Conservation (phyloP, 805 yeast genomes). For the Candida orba region DNA sequence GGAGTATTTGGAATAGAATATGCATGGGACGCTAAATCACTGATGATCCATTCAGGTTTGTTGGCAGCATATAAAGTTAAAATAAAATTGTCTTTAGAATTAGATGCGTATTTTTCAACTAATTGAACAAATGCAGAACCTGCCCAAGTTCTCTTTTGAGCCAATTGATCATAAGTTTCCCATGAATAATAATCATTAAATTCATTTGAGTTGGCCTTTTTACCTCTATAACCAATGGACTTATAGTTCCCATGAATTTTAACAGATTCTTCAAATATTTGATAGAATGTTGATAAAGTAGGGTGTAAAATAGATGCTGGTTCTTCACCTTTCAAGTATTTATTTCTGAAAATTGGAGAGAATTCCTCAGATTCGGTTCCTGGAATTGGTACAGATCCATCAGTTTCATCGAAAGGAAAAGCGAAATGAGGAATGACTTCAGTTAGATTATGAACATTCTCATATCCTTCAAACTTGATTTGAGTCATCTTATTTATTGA, state of each 20-base stretch:
- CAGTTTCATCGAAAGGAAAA: constrained; percentile 12
- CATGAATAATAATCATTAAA: constrained; percentile 37
- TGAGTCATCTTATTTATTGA: constrained; percentile 5
- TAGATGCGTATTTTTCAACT: constrained; percentile 31
- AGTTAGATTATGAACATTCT: constrained; percentile 1
- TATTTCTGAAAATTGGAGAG: constrained; percentile 46
- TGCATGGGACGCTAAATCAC: constrained; percentile 62
- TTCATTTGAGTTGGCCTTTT: constrained; percentile 25
- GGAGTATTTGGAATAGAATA: constrained; percentile 50
- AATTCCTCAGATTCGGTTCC: constrained; percentile 31
- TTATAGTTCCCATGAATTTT: constrained; percentile 29
- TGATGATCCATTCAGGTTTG: constrained; percentile 58
- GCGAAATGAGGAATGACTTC: constrained; percentile 16
- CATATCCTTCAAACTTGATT: constrained; percentile 3
- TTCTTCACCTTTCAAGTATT: constrained; percentile 22
- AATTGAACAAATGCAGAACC: constrained; percentile 50
- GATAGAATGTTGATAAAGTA: constrained; percentile 36
- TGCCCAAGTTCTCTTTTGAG: constrained; percentile 35
- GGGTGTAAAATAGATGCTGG: constrained; percentile 36
- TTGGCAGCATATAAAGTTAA: constrained; percentile 52
- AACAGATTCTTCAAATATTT: constrained; percentile 37
- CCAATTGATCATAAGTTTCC: constrained; percentile 36
- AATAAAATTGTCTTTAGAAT: constrained; percentile 36
- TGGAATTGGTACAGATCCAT: constrained; percentile 18
- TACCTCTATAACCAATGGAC: constrained; percentile 40